Evolutionary conservation across 2,329 filamentous ascomycete species (phyloP).

Genomic region (Colletotrichum plurivorum): DNA sequence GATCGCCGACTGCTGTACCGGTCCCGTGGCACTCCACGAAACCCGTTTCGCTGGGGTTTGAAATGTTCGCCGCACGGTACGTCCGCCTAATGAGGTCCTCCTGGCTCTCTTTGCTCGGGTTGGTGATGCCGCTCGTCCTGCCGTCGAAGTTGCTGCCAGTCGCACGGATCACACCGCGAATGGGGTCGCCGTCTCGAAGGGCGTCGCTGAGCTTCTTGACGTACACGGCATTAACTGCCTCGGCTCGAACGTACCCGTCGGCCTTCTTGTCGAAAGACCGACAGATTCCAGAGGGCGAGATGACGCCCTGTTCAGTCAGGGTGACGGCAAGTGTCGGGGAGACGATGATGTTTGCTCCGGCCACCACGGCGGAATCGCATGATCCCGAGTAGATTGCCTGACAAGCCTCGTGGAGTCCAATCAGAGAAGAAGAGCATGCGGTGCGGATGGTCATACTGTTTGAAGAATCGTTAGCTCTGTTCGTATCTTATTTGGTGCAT

Average conservation of each 20-base stretch:
- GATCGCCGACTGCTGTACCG: conserved; percentile 59
- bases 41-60: conserved; percentile 42
- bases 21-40: conserved; percentile 60
- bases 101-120: conserved; percentile 54
- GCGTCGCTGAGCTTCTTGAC: conserved; percentile 59
- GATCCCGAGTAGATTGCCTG: conserved; percentile 41
- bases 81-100: conserved; percentile 50
- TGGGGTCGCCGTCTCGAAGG: conserved; percentile 54
- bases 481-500: background rate
- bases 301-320: conserved; percentile 24
- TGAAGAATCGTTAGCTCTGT: conserved; percentile 43
- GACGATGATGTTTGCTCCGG: conserved; percentile 46
- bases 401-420: conserved; percentile 44
- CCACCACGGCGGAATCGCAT: conserved; percentile 43
- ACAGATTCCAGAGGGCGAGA: conserved; percentile 40
- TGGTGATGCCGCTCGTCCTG: conserved; percentile 51
- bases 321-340: conserved; percentile 42
- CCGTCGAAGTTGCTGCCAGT: conserved; percentile 53
- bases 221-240: conserved; percentile 55
- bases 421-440: conserved; percentile 45
- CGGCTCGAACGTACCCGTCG: conserved; percentile 59
- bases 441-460: conserved; percentile 44
- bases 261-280: conserved; percentile 54
- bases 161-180: conserved; percentile 48
- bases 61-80: conserved; percentile 47